Conservation (phyloP, 805 yeast genomes). For the Kodamaea laetipori region DNA sequence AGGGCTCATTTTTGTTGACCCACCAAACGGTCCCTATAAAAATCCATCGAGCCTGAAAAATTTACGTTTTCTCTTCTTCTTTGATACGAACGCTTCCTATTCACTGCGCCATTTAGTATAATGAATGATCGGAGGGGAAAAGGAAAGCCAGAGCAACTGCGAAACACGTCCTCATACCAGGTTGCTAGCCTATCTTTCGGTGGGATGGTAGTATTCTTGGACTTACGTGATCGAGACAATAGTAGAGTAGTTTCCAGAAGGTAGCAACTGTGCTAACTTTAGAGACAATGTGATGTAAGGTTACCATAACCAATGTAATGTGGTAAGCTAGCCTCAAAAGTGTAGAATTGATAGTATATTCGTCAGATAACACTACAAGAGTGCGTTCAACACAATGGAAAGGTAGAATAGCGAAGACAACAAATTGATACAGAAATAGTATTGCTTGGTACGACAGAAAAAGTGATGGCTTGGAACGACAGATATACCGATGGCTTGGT, state of each 20-base stretch:
- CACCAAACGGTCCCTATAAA: conserved; percentile 12
- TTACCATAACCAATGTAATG: too few species aligned
- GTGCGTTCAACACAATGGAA: too few species aligned
- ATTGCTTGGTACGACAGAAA: too few species aligned
- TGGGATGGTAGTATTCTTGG: conserved; percentile 17
- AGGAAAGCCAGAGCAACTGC: conserved; percentile 34
- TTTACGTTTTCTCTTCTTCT: conserved; percentile 23
- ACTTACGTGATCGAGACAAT: conserved; percentile 42
- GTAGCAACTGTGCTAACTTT: background rate
- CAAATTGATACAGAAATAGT: too few species aligned
- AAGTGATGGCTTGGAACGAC: too few species aligned
- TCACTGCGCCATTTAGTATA: conserved; percentile 40
- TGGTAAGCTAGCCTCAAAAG: too few species aligned
- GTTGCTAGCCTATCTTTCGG: conserved; percentile 18
- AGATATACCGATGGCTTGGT: too few species aligned
- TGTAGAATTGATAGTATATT: too few species aligned
- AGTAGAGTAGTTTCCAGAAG: background rate
- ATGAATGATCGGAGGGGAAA: conserved; percentile 45
- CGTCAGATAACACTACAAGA: too few species aligned
- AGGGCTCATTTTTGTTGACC: conserved; percentile 11
- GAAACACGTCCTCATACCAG: conserved; percentile 40
- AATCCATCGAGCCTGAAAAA: conserved; percentile 2
- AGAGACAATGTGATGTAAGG: too few species aligned
- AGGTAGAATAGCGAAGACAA: too few species aligned
- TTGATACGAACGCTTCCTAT: conserved; percentile 42